These are phyloP conservation scores for Penicillium polonicum DNA, from an alignment of 2,329 filamentous ascomycete species.

Conservation along the genomic window DNA sequence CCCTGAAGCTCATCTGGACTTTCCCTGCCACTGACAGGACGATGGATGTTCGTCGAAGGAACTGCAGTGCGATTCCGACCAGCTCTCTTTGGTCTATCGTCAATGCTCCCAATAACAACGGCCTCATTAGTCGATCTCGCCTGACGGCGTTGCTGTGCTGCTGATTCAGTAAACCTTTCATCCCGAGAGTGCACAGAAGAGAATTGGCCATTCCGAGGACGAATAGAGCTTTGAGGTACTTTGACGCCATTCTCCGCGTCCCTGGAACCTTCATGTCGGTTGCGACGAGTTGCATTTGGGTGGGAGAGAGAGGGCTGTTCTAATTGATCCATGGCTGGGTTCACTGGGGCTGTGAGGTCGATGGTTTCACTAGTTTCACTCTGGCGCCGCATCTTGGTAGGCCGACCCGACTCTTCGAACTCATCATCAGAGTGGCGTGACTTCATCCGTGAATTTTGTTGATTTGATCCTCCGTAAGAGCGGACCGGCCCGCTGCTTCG, in stretches of 20 bases:
- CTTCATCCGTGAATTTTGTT: neutral
- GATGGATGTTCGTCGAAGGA: conserved; percentile 5
- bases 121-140: neutral
- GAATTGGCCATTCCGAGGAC: neutral
- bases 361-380: conserved; percentile 9
- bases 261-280: conserved; percentile 20
- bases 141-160: conserved; percentile 25
- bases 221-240: conserved; percentile 2
- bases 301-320: neutral
- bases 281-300: neutral
- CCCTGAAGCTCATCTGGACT: conserved; percentile 45
- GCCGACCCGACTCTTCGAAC: conserved; percentile 22
- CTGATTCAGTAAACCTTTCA: conserved; percentile 26
- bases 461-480: conserved; percentile 22
- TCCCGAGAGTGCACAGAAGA: conserved; percentile 18
- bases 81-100: neutral
- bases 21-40: conserved; percentile 25
- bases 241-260: conserved; percentile 21
- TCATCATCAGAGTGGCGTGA: conserved; percentile 11
- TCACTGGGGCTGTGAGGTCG: conserved; percentile 1
- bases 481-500: conserved; percentile 37
- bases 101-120: neutral
- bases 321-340: neutral
- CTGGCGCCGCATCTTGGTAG: conserved; percentile 33
- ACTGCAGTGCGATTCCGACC: neutral